Conservation (phyloP, 305 asterid genomes). For the Fraxinus xanthoxyloides region DNA sequence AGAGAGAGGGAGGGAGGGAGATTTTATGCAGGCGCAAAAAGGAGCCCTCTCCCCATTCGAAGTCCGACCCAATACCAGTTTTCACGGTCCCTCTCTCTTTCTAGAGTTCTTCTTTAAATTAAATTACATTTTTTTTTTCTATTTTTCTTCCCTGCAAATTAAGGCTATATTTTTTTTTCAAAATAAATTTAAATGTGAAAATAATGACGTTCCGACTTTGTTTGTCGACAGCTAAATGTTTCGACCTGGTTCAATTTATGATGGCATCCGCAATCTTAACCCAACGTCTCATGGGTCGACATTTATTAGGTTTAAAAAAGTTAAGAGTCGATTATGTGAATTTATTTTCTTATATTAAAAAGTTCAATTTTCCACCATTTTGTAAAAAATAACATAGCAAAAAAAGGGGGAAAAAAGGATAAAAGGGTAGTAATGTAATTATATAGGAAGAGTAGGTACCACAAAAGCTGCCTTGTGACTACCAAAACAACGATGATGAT, state of each 20-base stretch:
- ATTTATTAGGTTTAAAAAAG: background rate
- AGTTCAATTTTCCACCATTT: background rate
- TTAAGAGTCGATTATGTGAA: background rate
- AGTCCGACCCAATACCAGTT: constrained; percentile 19
- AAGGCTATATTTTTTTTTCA: background rate
- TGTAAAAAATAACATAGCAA: background rate
- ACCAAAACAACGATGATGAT: constrained; percentile 7
- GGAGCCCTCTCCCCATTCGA: constrained; percentile 5
- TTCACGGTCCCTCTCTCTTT: constrained; percentile 35
- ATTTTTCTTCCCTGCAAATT: background rate
- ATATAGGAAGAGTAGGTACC: background rate
- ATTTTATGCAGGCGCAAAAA: constrained; percentile 6
- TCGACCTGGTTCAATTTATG: background rate
- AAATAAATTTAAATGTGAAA: background rate
- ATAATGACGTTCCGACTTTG: background rate
- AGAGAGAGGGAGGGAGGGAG: constrained; percentile 19
- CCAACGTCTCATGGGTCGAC: background rate
- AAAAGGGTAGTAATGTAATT: background rate
- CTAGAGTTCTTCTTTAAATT: background rate
- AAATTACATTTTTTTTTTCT: background rate
- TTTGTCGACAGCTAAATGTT: background rate
- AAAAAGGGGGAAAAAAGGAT: background rate
- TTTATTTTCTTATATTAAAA: background rate
- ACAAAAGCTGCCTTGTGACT: background rate
- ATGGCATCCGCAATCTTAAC: background rate